Conservation (phyloP, 352 stramenopile genomes). For the Blastocystis sp. region DNA sequence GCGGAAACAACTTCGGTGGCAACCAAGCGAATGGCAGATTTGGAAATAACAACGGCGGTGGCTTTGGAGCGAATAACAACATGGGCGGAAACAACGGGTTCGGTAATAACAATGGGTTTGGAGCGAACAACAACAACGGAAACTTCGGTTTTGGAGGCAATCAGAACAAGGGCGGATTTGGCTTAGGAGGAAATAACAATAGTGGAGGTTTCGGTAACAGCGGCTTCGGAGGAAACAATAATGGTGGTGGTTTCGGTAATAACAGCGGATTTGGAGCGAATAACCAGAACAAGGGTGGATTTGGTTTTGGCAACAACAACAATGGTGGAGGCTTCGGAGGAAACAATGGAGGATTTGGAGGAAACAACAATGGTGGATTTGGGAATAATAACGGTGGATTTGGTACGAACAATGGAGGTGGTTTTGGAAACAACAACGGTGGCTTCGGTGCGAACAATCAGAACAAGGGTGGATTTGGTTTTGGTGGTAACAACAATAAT, state of each 20-base stretch:
- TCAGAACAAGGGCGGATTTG: background rate
- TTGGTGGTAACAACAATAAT: constrained; percentile 16
- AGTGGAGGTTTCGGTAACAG: constrained; percentile 13
- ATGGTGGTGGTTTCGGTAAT: background rate
- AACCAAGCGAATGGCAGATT: background rate
- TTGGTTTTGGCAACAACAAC: constrained; percentile 49
- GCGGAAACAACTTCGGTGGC: background rate
- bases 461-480: background rate
- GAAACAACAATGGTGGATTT: constrained; percentile 63
- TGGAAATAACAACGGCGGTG: background rate
- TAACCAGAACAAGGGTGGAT: constrained; percentile 32
- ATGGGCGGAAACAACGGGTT: constrained; percentile 2
- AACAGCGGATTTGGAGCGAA: constrained; percentile 19
- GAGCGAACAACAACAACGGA: constrained; percentile 7
- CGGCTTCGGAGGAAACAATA: background rate
- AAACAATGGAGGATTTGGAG: constrained; percentile 7
- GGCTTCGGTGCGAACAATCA: constrained; percentile 3
- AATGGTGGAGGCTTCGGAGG: constrained; percentile 23
- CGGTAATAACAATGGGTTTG: constrained; percentile 32
- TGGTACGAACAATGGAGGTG: constrained; percentile 1
- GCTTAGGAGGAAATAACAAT: constrained; percentile 26
- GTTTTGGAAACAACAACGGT: constrained; percentile 15
- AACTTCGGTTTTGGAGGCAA: constrained; percentile 7
- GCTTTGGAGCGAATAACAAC: background rate
- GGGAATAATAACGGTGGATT: background rate